These are phyloP conservation scores for Cutaneotrichosporon sp. DNA, from an alignment of 1,284 basidiomycete species.

Conservation along the genomic window DNA sequence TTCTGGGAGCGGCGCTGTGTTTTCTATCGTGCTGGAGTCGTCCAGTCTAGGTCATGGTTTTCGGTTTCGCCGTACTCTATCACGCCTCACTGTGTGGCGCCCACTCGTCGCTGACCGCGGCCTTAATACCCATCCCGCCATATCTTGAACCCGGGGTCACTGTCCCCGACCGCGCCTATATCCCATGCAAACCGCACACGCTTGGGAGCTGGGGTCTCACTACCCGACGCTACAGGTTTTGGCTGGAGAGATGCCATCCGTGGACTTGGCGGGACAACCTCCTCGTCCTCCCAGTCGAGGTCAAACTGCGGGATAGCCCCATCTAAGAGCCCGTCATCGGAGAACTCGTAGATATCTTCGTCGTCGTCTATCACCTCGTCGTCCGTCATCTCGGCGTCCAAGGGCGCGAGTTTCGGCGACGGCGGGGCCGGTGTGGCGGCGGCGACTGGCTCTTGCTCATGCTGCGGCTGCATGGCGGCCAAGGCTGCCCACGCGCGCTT, in stretches of 20 bases:
- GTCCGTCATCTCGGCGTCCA: not conserved
- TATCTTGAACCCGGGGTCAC: slow-evolving; percentile 27
- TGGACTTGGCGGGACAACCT: no score
- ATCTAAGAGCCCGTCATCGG: not conserved
- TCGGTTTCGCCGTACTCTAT: no score
- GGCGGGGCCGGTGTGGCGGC: not conserved
- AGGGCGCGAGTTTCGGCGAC: not conserved
- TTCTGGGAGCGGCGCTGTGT: not conserved
- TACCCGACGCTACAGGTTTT: no score
- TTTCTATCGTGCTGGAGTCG: no score
- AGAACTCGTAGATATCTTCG: slow-evolving; percentile 5
- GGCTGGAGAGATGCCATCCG: no score
- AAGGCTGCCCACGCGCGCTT: slow-evolving; percentile 9
- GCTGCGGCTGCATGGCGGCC: not conserved
- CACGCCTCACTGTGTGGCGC: no score
- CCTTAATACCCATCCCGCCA: slow-evolving; percentile 35
- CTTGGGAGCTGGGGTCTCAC: slow-evolving; percentile 9
- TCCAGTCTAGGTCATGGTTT: not conserved
- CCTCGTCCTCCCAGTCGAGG: not conserved
- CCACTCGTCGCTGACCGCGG: no score
- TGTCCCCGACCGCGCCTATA: slow-evolving; percentile 11
- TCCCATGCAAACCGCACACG: slow-evolving; percentile 18
- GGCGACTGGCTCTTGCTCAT: not conserved
- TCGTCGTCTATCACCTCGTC: not conserved
- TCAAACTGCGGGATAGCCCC: not conserved